Percentiles rank a stretch among this genome's conserved stretches.
Conservation (phyloP, 2,329 filamentous ascomycete genomes). For the Talaromyces pinophilus region DNA sequence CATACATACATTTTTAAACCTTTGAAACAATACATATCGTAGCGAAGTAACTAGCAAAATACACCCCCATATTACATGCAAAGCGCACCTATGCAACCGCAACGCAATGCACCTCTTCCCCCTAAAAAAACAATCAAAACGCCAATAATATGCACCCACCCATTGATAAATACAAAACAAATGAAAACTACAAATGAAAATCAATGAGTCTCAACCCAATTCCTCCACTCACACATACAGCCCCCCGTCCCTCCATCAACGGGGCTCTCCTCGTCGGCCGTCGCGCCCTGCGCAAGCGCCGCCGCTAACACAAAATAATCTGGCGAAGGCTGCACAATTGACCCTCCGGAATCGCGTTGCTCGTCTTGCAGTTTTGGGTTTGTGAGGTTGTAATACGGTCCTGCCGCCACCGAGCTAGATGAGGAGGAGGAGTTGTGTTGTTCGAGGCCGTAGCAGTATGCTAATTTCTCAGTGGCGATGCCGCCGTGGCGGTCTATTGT, state of each 20-base stretch:
- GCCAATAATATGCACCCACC: not conserved
- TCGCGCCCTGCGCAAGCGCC: constrained; percentile 1
- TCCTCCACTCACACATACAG: constrained; percentile 24
- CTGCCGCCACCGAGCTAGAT: constrained; percentile 37
- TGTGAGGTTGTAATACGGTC: constrained; percentile 49
- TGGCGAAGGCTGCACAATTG: constrained; percentile 53
- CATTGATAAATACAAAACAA: not conserved
- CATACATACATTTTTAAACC: not conserved
- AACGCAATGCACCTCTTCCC: constrained; percentile 5
- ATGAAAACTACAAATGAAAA: not conserved
- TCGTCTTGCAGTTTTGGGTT: constrained; percentile 55
- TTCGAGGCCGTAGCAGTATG: constrained; percentile 63
- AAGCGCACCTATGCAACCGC: not conserved
- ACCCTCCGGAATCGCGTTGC: constrained; percentile 53
- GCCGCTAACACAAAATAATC: constrained; percentile 43
- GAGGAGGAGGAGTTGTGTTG: constrained; percentile 35
- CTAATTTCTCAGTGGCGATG: constrained; percentile 53
- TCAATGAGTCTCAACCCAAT: constrained; percentile 19
- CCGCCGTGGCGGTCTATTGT: constrained; percentile 64
- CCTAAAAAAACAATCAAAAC: not conserved
- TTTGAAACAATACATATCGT: not conserved
- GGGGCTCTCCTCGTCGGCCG: constrained; percentile 26
- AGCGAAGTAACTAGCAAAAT: too few species aligned
- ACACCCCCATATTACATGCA: not conserved
- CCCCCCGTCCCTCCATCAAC: constrained; percentile 63